phyloP scores from a whole-genome alignment of 2,329 filamentous ascomycete species.

The Aspergillus flavus region DNA sequence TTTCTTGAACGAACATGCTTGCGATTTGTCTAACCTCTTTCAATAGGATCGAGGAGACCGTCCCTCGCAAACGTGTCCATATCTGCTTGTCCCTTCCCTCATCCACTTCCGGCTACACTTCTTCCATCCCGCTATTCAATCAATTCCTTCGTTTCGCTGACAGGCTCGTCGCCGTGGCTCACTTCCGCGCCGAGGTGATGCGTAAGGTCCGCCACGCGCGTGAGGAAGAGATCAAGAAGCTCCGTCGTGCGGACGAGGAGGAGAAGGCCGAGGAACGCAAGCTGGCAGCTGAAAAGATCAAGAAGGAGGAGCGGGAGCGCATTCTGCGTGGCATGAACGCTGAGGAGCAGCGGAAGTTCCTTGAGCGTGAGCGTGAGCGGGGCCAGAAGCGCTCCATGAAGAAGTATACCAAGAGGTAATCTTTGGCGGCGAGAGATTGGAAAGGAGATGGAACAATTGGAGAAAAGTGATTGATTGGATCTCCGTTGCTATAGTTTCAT shows the following conservation, averaged over 20 bases:
- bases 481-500: slow-evolving; percentile 21
- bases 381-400: slow-evolving; percentile 66
- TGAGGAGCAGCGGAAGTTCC: slow-evolving; percentile 82
- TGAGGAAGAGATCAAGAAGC: slow-evolving; percentile 76
- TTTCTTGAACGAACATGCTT: slow-evolving; percentile 18
- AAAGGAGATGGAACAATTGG: slow-evolving; percentile 7
- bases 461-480: slow-evolving; percentile 19
- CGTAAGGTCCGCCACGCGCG: slow-evolving; percentile 80
- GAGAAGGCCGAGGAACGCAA: slow-evolving; percentile 66
- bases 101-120: slow-evolving; percentile 60
- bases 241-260: slow-evolving; percentile 77
- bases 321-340: slow-evolving; percentile 75
- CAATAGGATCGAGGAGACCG: slow-evolving; percentile 75
- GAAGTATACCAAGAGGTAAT: slow-evolving; percentile 58
- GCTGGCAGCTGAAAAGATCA: slow-evolving; percentile 59
- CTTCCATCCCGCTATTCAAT: slow-evolving; percentile 73
- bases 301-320: slow-evolving; percentile 87
- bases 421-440: neutral
- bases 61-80: slow-evolving; percentile 82
- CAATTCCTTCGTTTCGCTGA: slow-evolving; percentile 87
- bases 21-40: neutral
- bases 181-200: slow-evolving; percentile 87
- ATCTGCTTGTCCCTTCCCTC: slow-evolving; percentile 73
- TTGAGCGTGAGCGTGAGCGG: slow-evolving; percentile 79
- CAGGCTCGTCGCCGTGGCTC: slow-evolving; percentile 71